Percentiles rank a stretch among this genome's conserved stretches.
Conservation (phyloP, 2,329 filamentous ascomycete genomes). For the Botrytis deweyae region DNA sequence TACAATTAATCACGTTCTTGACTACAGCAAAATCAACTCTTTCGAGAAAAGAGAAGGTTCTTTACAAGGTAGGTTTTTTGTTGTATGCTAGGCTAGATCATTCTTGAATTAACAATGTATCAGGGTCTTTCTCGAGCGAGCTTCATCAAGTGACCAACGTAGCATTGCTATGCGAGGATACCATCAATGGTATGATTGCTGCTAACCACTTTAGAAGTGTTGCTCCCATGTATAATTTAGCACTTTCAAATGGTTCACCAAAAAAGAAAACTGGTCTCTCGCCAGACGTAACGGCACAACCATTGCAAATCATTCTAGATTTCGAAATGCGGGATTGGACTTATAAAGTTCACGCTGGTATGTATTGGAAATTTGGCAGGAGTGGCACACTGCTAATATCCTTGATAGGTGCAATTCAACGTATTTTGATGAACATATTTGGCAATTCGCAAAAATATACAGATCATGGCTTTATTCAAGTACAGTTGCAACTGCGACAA, state of each 20-base stretch:
- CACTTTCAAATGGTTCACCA: constrained; percentile 17
- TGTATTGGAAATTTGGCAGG: constrained; percentile 47
- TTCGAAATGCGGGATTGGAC: constrained; percentile 36
- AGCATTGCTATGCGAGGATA: constrained; percentile 36
- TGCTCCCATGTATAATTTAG: constrained; percentile 3
- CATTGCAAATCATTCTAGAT: constrained; percentile 35
- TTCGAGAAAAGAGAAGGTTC: constrained; percentile 31
- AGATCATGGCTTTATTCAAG: constrained; percentile 47
- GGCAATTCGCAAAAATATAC: constrained; percentile 63
- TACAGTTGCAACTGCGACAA: constrained; percentile 30
- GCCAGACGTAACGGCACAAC: background rate
- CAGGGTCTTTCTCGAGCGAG: constrained; percentile 34
- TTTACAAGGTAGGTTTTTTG: constrained; percentile 25
- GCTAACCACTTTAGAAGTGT: constrained; percentile 21
- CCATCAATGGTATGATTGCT: constrained; percentile 37
- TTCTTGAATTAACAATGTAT: background rate
- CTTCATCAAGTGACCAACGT: constrained; percentile 34
- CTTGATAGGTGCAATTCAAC: constrained; percentile 49
- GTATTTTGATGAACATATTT: constrained; percentile 58
- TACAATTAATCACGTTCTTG: constrained; percentile 53
- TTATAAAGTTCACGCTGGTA: constrained; percentile 39
- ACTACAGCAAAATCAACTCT: constrained; percentile 55
- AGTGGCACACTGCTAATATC: constrained; percentile 42
- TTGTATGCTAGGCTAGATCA: too few species aligned
- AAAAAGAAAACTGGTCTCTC: background rate